phyloP scores from a whole-genome alignment of 176 grass and related monocot genomes.

The Elaeis guineensis region DNA sequence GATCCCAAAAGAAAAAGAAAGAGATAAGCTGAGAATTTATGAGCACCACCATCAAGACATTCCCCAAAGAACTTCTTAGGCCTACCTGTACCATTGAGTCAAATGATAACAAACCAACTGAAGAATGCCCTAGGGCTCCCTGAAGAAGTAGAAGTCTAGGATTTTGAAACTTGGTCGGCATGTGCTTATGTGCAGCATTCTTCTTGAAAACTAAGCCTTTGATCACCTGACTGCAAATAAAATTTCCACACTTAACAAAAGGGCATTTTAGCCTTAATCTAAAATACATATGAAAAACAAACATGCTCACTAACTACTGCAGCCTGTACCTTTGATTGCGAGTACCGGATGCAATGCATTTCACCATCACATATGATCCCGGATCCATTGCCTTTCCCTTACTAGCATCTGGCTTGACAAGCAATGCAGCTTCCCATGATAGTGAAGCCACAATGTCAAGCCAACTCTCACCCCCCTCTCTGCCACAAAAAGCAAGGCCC shows the following conservation, averaged over 20 bases:
- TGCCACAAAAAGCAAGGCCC: slow-evolving; percentile 35
- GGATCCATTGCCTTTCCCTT: slow-evolving; percentile 93
- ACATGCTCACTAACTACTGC: neutral
- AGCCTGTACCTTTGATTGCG: slow-evolving; percentile 53
- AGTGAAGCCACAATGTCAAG: slow-evolving; percentile 57
- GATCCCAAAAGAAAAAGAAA: slow-evolving; percentile 13
- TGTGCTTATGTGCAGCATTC: slow-evolving; percentile 94
- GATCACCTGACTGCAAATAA: slow-evolving; percentile 72
- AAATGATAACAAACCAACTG: slow-evolving; percentile 81
- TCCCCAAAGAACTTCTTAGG: neutral
- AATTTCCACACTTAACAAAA: slow-evolving; percentile 8
- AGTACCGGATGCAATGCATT: slow-evolving; percentile 73
- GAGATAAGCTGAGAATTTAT: slow-evolving; percentile 13
- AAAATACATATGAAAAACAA: neutral
- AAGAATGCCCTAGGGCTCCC: slow-evolving; percentile 75
- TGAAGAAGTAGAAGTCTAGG: slow-evolving; percentile 79
- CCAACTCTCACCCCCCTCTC: slow-evolving; percentile 50
- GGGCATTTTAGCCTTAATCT: neutral
- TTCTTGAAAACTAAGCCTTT: slow-evolving; percentile 95
- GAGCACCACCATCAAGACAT: neutral
- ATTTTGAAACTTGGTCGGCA: slow-evolving; percentile 64
- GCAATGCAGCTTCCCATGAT: slow-evolving; percentile 83
- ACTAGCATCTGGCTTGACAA: slow-evolving; percentile 80
- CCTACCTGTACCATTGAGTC: slow-evolving; percentile 76
- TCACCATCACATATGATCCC: slow-evolving; percentile 90